Percentiles rank a stretch among this genome's conserved stretches.
Conservation (phyloP, 805 yeast species). For the Saccharomyces jurei region DNA sequence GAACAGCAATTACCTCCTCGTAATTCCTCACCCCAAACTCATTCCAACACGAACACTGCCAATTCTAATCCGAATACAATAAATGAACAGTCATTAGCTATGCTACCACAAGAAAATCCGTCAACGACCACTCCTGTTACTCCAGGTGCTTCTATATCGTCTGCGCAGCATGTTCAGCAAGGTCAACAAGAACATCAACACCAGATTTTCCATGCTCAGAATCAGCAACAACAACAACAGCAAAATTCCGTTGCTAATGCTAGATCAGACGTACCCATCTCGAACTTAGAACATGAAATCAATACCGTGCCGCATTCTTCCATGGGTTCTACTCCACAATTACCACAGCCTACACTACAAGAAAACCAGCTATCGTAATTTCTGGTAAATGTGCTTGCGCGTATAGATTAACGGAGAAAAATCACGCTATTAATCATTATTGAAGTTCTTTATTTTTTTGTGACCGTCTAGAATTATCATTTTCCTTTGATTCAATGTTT, state of each 20-base stretch:
- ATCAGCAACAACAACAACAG: background rate
- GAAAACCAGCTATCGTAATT: background rate
- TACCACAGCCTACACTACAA: background rate
- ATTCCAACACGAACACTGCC: constrained; percentile 1
- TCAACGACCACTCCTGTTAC: background rate
- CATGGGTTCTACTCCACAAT: background rate
- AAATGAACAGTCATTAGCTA: background rate
- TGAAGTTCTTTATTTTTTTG: background rate
- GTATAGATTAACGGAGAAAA: background rate
- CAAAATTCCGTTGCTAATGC: background rate
- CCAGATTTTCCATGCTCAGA: background rate
- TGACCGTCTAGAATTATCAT: background rate
- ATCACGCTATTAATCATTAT: background rate
- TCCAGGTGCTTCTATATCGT: background rate
- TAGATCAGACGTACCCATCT: background rate
- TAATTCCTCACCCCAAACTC: constrained; percentile 1
- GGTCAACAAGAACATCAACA: constrained; percentile 1
- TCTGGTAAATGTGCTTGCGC: background rate
- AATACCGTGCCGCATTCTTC: background rate
- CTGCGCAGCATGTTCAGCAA: background rate
- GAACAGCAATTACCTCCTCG: constrained; percentile 17
- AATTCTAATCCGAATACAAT: background rate
- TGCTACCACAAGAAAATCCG: background rate
- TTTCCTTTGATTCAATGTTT: background rate
- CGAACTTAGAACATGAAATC: background rate